Conservation (phyloP, 164 flowering plant genomes). For the Tetrastigma voinierianum region DNA sequence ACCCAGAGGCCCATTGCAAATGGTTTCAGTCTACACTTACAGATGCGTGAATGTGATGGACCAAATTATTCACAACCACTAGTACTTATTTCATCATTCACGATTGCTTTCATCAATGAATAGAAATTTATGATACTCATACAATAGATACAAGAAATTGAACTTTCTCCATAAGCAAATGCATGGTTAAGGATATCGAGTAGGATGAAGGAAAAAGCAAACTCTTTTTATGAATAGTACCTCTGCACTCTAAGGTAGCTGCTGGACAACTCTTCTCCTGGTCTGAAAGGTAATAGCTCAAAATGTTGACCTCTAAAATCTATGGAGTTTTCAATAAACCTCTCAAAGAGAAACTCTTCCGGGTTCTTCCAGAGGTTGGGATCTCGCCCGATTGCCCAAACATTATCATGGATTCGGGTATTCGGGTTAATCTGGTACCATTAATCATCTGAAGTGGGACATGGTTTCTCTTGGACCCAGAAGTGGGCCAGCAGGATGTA, state of each 20-base stretch:
- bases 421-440: slow-evolving; percentile 27
- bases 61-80: too few relatives aligned
- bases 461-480: slow-evolving; percentile 37
- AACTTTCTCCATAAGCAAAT: too few relatives aligned
- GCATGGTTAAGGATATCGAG: not conserved
- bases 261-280: slow-evolving; percentile 29
- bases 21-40: too few relatives aligned
- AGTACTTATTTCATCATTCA: too few relatives aligned
- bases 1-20: too few relatives aligned
- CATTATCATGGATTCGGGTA: slow-evolving; percentile 27
- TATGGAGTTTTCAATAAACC: slow-evolving; percentile 24
- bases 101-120: too few relatives aligned
- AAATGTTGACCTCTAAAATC: slow-evolving; percentile 39
- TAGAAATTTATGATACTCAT: too few relatives aligned
- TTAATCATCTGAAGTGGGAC: slow-evolving; percentile 12
- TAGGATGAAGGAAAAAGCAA: slow-evolving; percentile 24
- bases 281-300: slow-evolving; percentile 36
- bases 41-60: too few relatives aligned
- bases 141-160: too few relatives aligned
- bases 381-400: slow-evolving; percentile 42
- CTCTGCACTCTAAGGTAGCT: too few relatives aligned
- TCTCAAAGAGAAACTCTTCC: slow-evolving; percentile 37
- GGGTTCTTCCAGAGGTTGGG: slow-evolving; percentile 34
- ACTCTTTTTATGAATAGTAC: too few relatives aligned
- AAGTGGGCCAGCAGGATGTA: slow-evolving; percentile 36